Evolutionary conservation across 805 yeast genomes (phyloP), one percentile per base, ranked within the genome.

Genomic region (Yamadazyma insecticola): DNA sequence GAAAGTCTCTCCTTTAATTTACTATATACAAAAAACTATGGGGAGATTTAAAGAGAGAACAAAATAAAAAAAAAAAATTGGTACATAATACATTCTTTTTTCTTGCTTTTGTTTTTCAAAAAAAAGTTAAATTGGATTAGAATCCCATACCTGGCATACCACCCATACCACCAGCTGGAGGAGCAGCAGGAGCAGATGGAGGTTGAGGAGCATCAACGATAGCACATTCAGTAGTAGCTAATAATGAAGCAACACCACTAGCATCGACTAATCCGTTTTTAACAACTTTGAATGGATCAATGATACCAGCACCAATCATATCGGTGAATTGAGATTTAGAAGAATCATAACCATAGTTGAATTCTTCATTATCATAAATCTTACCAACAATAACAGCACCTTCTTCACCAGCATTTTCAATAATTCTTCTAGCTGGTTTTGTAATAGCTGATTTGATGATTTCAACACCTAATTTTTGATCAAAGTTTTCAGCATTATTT

Each of bases 221-320:
- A 43, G 97, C 97, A 62, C 96, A 94, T 70, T 92, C 98, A 43
- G 98, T 90, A 37, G 97, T 90, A 44, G 97, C 97, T 60, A 92
- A 74, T 60, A 92, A 72, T 18, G 96, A 87, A 28, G 98, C 97
- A 42, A 92, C 97, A 70, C 97, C 96, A 30, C 95, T 76, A 40
- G 98, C 97, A 54, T 92, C 97, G 35, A 86, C 86, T 53, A 92
- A 72, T 41, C 97, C 97, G 51, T 86, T 80, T 72, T 92, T 86
- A 39, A 92, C 96, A 47, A 90, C 97, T 76, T 88, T 90, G 77
- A 90, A 87, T 48, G 98, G 98, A 65, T 92, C 98, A 52, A 90
- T 87, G 67, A 92, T 90, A 74, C 98, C 98, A 38, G 92, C 81
- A 45, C 86, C 86, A 50, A 90, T 78, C 96, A 92, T 88, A 61